Evolutionary conservation across 2,329 filamentous ascomycete genomes (phyloP).

Genomic region (Alternaria postmessia): DNA sequence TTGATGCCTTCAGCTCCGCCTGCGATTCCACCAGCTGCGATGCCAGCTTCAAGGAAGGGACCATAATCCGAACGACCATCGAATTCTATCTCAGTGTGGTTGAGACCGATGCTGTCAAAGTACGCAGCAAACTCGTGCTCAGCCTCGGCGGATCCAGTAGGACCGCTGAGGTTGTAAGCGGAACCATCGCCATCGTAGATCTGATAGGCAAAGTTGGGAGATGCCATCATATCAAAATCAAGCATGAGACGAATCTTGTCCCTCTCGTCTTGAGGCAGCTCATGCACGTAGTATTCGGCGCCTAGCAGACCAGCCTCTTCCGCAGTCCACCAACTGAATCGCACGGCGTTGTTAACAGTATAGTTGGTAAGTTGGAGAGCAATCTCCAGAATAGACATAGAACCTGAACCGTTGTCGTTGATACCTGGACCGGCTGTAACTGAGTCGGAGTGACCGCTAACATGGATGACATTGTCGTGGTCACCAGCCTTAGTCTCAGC

Average conservation of each 20-base stretch:
- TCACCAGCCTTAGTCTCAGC: slow-evolving; percentile 67
- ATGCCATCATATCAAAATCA: slow-evolving; percentile 76
- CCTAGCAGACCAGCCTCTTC: slow-evolving; percentile 71
- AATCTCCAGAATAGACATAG: slow-evolving; percentile 66
- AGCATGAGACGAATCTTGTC: slow-evolving; percentile 71
- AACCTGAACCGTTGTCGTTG: slow-evolving; percentile 80
- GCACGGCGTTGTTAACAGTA: slow-evolving; percentile 71
- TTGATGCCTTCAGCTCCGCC: slow-evolving; percentile 81
- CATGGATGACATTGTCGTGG: slow-evolving; percentile 63
- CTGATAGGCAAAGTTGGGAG: slow-evolving; percentile 65
- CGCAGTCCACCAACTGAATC: slow-evolving; percentile 72
- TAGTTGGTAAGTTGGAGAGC: slow-evolving; percentile 72
- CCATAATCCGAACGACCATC: slow-evolving; percentile 83
- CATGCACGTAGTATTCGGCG: slow-evolving; percentile 64
- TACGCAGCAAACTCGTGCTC: slow-evolving; percentile 63
- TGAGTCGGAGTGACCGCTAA: slow-evolving; percentile 69
- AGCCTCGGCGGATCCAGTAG: slow-evolving; percentile 72
- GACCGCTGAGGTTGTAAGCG: slow-evolving; percentile 52
- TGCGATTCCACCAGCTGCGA: slow-evolving; percentile 77
- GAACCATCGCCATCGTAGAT: slow-evolving; percentile 67
- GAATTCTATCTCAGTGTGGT: slow-evolving; percentile 73
- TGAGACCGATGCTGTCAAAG: slow-evolving; percentile 41
- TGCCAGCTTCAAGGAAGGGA: slow-evolving; percentile 75
- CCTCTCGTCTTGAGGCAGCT: slow-evolving; percentile 58
- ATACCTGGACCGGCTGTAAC: slow-evolving; percentile 72